Base-by-base conservation (phyloP, 331 rosid genomes). In the Pyracantha coccinea region DNA sequence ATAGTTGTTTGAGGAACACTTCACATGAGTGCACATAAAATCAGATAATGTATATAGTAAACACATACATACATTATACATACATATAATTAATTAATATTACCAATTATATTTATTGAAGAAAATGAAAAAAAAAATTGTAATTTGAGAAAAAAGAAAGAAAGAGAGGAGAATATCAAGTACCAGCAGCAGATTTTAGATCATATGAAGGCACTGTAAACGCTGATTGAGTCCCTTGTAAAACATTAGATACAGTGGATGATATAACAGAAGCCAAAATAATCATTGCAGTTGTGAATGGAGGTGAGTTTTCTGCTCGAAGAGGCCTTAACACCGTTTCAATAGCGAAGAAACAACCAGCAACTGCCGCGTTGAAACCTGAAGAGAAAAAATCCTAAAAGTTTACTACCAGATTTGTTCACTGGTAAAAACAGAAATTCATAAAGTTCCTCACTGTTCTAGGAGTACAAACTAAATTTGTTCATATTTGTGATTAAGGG, bases 311-410 rank as follows among this genome's bases (percentile, higher is more conserved):
- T 81, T 95, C 99, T 4, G 99, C 99, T 67, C 90, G 97, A 72
- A 85, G 93, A 73, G 99, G 97, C 82, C 97, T 86, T 71, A 92
- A 75, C 72, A 95, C 99, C 35, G 99, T 95, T 90, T 95, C 99
- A 80, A 95, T 95, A 41, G 99, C 97, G 33, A 95, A 95, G 89
- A 95, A 95, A 83, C 99, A 92, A 67, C 99, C 99, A 69, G 99
- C 99, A 85, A 95, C 99, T 17, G 99, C 96, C 44, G 97, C 99
- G 80, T 95, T 92, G 77, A 95, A 95, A 64, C 98, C 98, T 93
- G 96, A 73, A 79, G 68, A 78, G 58, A 38, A 41, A 54, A 61
- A 12, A 45, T 27, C 29, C 15, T 19, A 47, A 70, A 61, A 50
- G 32, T 58, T 69, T 68, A 77, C 60, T 7, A 14, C 62, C 52